These are phyloP conservation scores for Diaporthe caulivora DNA, from an alignment of 2,329 filamentous ascomycete species.

Conservation along the genomic window DNA sequence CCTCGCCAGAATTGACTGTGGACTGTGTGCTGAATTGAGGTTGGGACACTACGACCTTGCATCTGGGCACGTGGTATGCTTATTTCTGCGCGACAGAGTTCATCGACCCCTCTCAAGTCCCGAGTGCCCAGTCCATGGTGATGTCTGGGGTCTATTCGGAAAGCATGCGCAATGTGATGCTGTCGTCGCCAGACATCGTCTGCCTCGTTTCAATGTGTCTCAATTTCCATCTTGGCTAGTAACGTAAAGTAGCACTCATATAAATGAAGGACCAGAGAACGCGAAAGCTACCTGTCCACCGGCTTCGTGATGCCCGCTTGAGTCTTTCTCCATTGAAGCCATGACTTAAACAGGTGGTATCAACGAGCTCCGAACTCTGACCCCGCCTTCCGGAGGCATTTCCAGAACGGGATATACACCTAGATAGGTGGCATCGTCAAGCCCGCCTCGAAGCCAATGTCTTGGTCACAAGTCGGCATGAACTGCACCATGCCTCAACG, in stretches of 20 bases:
- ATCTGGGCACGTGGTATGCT: constrained; percentile 7
- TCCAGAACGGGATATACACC: constrained; percentile 12
- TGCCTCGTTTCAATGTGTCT: neutral
- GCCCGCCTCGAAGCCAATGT: constrained; percentile 13
- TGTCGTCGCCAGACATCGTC: neutral
- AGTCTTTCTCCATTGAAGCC: neutral
- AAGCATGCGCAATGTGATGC: neutral
- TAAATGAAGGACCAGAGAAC: neutral
- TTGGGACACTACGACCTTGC: constrained; percentile 3
- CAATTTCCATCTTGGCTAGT: neutral
- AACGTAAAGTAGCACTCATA: neutral
- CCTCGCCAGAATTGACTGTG: neutral
- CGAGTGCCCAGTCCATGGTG: constrained; percentile 9
- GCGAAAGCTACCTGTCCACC: constrained; percentile 8
- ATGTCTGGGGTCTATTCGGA: neutral
- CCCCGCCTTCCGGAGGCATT: constrained; percentile 26
- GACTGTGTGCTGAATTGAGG: neutral
- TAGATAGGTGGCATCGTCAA: constrained; percentile 18
- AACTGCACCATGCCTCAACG: constrained; percentile 8
- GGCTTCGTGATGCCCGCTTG: constrained; percentile 18
- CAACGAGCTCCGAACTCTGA: neutral
- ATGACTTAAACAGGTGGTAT: constrained; percentile 11
- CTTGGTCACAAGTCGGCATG: constrained; percentile 10
- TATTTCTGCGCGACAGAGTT: neutral
- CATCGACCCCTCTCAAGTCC: constrained; percentile 6